Base-by-base conservation (phyloP, 2,329 filamentous ascomycete genomes). In the Xylaria multiplex region DNA sequence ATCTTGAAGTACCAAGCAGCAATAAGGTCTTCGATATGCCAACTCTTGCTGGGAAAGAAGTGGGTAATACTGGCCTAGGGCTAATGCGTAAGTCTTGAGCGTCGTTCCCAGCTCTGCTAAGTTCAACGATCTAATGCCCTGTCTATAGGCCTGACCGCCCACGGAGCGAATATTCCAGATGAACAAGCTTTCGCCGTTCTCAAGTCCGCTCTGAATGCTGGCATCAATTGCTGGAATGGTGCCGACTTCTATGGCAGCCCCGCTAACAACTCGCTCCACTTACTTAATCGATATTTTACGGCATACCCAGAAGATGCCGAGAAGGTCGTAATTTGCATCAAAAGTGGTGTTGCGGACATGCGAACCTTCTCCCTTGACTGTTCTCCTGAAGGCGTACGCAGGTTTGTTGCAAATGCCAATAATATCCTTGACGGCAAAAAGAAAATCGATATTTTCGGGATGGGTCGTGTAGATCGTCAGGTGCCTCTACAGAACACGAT, bases 241-340 rank as follows among this genome's bases (percentile, higher is more conserved):
- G 59, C 64, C 24, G 64, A 63, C 48, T 66, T 66, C 40, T 66
- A 66, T 53, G 86, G 86, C 30, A 74, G 77, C 1, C 80, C 81
- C 0, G 75, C 82, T 1, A 78, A 79, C 62, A 85, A 87, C 73
- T 85, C 83, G 0, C 76, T 87, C 40, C 81, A 83, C 52, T 77
- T 88, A 16, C 73, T 88, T 49, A 80, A 84, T 56, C 77, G 81
- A 40, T 88, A 88, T 75, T 87, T 88, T 72, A 79, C 79, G 22
- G 78, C 81, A 48, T 81, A 88, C 72, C 86, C 86, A 0, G 82
- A 86, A 65, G 83, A 88, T 66, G 84, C 85, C 2, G 76, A 80
- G 24, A 85, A 87, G 71, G 81, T 88, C 1, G 79, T 87, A 6
- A 75, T 89, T 13, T 83, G 80, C 68, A 81, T 88, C 70, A 89